These are phyloP conservation scores for Mimosa bimucronata DNA, from an alignment of 306 rosid genomes.

Conservation along the genomic window DNA sequence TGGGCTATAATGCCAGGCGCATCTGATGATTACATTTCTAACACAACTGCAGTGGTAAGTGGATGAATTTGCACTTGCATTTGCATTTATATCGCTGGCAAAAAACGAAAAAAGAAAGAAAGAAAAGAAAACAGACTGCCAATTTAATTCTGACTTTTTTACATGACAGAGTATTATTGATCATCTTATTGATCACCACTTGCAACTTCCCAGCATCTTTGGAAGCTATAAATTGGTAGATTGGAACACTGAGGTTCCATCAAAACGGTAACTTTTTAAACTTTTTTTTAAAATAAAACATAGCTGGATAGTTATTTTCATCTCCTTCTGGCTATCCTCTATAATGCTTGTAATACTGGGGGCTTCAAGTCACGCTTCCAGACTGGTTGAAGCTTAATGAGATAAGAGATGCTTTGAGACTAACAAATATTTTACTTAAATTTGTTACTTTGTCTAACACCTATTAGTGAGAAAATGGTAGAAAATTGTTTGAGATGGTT, in stretches of 20 bases:
- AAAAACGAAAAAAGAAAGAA: no score
- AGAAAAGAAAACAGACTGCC: no score
- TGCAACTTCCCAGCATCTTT: conserved; percentile 74
- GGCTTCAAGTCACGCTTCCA: conserved; percentile 1
- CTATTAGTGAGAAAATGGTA: no score
- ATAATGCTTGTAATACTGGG: conserved; percentile 28
- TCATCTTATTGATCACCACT: conserved; percentile 60
- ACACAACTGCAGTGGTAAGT: conserved; percentile 70
- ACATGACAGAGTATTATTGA: conserved; percentile 62
- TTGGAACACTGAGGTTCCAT: conserved; percentile 63
- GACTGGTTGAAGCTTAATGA: conserved; percentile 13
- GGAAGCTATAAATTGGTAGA: conserved; percentile 70
- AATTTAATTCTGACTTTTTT: conserved; percentile 34
- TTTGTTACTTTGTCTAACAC: no score
- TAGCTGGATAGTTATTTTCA: conserved; percentile 7
- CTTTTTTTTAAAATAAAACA: background rate
- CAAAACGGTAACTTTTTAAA: conserved; percentile 52
- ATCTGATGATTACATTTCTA: conserved; percentile 58
- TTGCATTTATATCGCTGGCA: conserved; percentile 11
- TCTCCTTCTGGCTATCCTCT: conserved; percentile 16
- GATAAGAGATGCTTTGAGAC: no score
- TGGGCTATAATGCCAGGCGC: conserved; percentile 70
- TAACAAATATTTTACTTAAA: no score
- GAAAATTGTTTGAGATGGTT: no score
- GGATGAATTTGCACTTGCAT: conserved; percentile 33